Evolutionary conservation across 163 green algal species (phyloP), one percentile per base, ranked within the genome.

Genomic region (Scenedesmus sp.): DNA sequence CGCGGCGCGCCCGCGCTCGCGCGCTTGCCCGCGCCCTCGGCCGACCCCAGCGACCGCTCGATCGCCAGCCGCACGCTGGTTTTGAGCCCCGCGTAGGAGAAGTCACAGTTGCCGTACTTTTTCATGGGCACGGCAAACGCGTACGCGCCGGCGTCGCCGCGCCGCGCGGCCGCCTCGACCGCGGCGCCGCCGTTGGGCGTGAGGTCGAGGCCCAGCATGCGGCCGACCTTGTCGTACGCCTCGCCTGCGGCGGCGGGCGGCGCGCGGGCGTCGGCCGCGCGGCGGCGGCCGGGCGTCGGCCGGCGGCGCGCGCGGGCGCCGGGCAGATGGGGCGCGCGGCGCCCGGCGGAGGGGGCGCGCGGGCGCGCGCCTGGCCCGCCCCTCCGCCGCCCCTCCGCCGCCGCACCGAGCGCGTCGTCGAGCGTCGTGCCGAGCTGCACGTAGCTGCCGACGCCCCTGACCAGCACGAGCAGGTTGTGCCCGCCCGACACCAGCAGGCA

Each of bases 221-320:
- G 90, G 0, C 96, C 96, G 10, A 96, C 90, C 86, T 99, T 99
- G 88, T 99, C 96, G 84, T 95, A 99, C 14, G 96, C 96, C 86
- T 99, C 94, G 0, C 93, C 92, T 95, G 84, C 63, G 60, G 1
- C 28, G 33, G 42, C 6, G 39, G 39, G 39, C 10, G 7, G 39
- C 39, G 39, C 39, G 39, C 39, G 10, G n/a, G n/a, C n/a, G n/a
- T n/a, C n/a, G n/a, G n/a, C n/a, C n/a, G n/a, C n/a, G n/a, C n/a
- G n/a, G n/a, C n/a, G n/a, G n/a, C n/a, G n/a, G n/a, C n/a, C n/a
- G n/a, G n/a, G n/a, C n/a, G n/a, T n/a, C n/a, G n/a, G n/a, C n/a
- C n/a, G n/a, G n/a, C n/a, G n/a, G n/a, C n/a, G n/a, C n/a, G n/a
- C n/a, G n/a, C n/a, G n/a, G n/a, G n/a, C n/a, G n/a, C n/a, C n/a